Percentiles rank a stretch among this genome's conserved stretches.
Evolutionary conservation across 1,284 basidiomycete species (phyloP).

Genomic region (Ceratobasidium sp.): DNA sequence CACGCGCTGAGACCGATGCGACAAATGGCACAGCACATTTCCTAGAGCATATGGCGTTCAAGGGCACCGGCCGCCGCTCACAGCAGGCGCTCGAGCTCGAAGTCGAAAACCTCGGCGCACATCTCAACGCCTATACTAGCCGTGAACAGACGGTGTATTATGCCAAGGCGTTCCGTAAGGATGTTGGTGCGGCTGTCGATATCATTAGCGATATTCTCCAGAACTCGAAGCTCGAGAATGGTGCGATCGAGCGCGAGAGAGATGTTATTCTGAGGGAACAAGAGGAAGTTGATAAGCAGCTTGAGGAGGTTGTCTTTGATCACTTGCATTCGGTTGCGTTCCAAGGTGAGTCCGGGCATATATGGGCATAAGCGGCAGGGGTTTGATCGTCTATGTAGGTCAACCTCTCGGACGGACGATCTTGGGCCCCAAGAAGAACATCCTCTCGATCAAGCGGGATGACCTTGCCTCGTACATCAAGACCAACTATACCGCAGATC

Average conservation of each 20-base stretch:
- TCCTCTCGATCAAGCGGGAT: slow-evolving; percentile 93
- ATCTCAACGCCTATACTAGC: slow-evolving; percentile 98
- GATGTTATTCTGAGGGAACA: slow-evolving; percentile 98
- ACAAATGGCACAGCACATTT: slow-evolving; percentile 99
- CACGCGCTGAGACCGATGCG: slow-evolving; percentile 93
- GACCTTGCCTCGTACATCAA: slow-evolving; percentile 95
- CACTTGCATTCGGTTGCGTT: slow-evolving; percentile 98
- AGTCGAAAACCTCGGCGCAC: slow-evolving; percentile 98
- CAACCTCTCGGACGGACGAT: slow-evolving; percentile 98
- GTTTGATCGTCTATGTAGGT: slow-evolving; percentile 62
- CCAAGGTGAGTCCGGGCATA: slow-evolving; percentile 73
- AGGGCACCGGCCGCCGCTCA: slow-evolving; percentile 91
- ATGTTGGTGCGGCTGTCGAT: slow-evolving; percentile 92
- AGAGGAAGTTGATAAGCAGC: slow-evolving; percentile 99
- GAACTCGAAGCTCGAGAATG: slow-evolving; percentile 93
- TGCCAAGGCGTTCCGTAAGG: slow-evolving; percentile 98
- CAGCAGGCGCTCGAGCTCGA: slow-evolving; percentile 96
- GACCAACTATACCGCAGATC: slow-evolving; percentile 98
- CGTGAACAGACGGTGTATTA: slow-evolving; percentile 99
- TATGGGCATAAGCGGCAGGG: slow-evolving; percentile 23
- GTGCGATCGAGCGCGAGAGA: slow-evolving; percentile 95
- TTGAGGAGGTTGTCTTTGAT: slow-evolving; percentile 99
- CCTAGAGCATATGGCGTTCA: slow-evolving; percentile 97
- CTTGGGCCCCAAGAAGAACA: slow-evolving; percentile 96
- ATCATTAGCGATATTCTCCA: slow-evolving; percentile 99